A percentile compares a stretch with the other conserved stretches of the same genome.
These are phyloP conservation scores for Wakefieldia striispora DNA, from an alignment of 768 basidiomycete genomes.

Conservation along the genomic window DNA sequence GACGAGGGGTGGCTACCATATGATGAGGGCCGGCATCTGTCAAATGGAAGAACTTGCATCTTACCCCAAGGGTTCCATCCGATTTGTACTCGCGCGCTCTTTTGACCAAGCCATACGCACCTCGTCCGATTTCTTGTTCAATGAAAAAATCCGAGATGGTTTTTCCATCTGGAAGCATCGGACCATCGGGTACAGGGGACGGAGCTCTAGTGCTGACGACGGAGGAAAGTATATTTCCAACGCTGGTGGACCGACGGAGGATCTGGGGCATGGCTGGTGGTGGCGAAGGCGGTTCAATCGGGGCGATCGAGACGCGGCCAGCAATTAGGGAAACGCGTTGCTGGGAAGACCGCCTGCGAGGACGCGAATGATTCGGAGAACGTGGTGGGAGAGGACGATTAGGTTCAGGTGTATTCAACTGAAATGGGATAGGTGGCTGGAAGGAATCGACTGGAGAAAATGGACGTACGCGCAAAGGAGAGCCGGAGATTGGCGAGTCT, in stretches of 20 bases:
- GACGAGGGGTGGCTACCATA: slow-evolving; percentile 73
- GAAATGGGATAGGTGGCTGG: slow-evolving; percentile 22
- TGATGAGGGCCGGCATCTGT: slow-evolving; percentile 6
- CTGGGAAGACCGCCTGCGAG: slow-evolving; percentile 77
- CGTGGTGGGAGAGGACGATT: slow-evolving; percentile 36
- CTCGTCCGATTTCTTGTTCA: slow-evolving; percentile 85
- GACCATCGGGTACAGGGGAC: slow-evolving; percentile 43
- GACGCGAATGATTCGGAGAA: slow-evolving; percentile 58
- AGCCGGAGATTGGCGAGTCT: slow-evolving; percentile 28
- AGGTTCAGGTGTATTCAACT: slow-evolving; percentile 15
- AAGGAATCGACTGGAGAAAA: slow-evolving; percentile 28
- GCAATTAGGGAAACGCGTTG: slow-evolving; percentile 83
- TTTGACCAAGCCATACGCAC: slow-evolving; percentile 95
- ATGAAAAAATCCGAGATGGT: slow-evolving; percentile 86
- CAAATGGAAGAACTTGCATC: slow-evolving; percentile 29
- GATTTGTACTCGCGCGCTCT: slow-evolving; percentile 73
- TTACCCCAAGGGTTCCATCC: slow-evolving; percentile 82
- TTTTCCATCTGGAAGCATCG: slow-evolving; percentile 48
- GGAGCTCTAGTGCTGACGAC: slow-evolving; percentile 62
- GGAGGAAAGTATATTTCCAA: slow-evolving; percentile 60
- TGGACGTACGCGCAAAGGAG: slow-evolving; percentile 35
- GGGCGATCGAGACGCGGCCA: slow-evolving; percentile 74
- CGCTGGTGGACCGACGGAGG: slow-evolving; percentile 61
- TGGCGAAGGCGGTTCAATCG: slow-evolving; percentile 70
- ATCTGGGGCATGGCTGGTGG: slow-evolving; percentile 59